phyloP scores from a whole-genome alignment of 2,329 filamentous ascomycete species.

The Ophiostoma triangulosporum region DNA sequence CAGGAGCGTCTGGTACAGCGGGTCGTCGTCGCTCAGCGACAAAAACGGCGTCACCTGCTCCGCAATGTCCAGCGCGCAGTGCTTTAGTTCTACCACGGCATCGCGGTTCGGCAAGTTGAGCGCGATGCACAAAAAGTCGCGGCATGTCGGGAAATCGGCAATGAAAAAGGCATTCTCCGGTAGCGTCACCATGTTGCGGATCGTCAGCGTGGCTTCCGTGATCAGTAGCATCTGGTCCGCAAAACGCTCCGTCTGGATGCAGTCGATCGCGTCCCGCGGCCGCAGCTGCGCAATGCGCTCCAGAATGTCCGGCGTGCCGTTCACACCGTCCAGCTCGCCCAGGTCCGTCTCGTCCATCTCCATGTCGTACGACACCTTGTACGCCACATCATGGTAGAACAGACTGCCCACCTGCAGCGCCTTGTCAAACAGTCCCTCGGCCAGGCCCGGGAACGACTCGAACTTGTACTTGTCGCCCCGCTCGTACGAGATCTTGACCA shows the following conservation, averaged over 20 bases:
- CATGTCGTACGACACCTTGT: conserved; percentile 58
- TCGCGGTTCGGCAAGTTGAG: conserved; percentile 64
- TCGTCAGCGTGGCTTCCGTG: conserved; percentile 73
- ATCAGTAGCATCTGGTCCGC: conserved; percentile 60
- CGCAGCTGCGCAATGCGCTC: conserved; percentile 54
- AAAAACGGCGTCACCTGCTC: conserved; percentile 82
- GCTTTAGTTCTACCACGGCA: conserved; percentile 68
- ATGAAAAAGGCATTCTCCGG: conserved; percentile 78
- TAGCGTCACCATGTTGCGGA: conserved; percentile 93
- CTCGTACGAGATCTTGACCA: conserved; percentile 92
- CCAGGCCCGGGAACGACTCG: conserved; percentile 76
- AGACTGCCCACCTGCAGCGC: conserved; percentile 63
- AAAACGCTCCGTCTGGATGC: conserved; percentile 60
- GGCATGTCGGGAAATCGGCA: conserved; percentile 58
- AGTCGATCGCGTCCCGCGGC: conserved; percentile 46
- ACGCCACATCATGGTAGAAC: conserved; percentile 64
- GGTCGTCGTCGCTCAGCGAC: conserved; percentile 55
- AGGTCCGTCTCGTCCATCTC: conserved; percentile 39
- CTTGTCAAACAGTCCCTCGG: conserved; percentile 78
- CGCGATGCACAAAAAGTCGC: conserved; percentile 72
- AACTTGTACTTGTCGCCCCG: conserved; percentile 93
- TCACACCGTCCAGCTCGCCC: conserved; percentile 35
- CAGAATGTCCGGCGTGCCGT: conserved; percentile 61
- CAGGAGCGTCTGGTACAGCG: conserved; percentile 65
- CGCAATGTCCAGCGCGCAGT: conserved; percentile 81